Evolutionary conservation across 2,329 filamentous ascomycete genomes (phyloP).

Genomic region (Diaporthe nobilis): DNA sequence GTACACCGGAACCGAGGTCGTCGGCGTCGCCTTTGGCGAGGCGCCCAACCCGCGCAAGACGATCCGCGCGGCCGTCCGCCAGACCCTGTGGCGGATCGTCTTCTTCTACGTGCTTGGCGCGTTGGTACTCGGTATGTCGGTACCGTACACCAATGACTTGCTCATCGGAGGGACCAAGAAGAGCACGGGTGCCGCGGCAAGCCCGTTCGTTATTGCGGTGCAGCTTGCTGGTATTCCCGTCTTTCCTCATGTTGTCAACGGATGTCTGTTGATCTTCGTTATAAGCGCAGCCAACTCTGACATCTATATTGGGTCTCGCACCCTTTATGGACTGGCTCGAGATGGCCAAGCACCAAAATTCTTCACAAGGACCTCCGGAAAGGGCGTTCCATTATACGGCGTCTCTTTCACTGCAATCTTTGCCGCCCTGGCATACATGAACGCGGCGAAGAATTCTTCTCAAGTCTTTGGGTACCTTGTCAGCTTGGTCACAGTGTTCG

Average conservation of each 20-base stretch:
- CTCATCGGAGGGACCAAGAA: conserved; percentile 66
- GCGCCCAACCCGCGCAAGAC: conserved; percentile 58
- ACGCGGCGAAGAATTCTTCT: conserved; percentile 52
- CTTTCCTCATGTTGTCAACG: conserved; percentile 71
- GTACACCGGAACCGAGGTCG: conserved; percentile 65
- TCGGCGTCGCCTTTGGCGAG: conserved; percentile 63
- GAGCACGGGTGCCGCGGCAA: conserved; percentile 51
- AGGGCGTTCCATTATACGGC: conserved; percentile 58
- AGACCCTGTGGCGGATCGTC: conserved; percentile 78
- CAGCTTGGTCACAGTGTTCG: conserved; percentile 59
- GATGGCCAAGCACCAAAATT: conserved; percentile 56
- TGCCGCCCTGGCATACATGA: conserved; percentile 57
- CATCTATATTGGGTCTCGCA: conserved; percentile 61
- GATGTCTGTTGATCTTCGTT: conserved; percentile 69
- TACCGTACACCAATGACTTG: conserved; percentile 66
- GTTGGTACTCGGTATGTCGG: conserved; percentile 76
- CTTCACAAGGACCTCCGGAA: conserved; percentile 51
- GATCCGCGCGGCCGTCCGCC: conserved; percentile 69
- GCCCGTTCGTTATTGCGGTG: conserved; percentile 16
- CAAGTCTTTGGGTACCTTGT: conserved; percentile 59
- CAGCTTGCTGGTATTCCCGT: conserved; percentile 65
- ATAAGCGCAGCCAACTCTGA: conserved; percentile 74
- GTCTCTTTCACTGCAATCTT: conserved; percentile 54
- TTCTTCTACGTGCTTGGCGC: conserved; percentile 78
- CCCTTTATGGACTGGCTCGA: conserved; percentile 55